A percentile compares a stretch with the other conserved stretches of the same genome.
These are phyloP conservation scores for Fomes fomentarius DNA, from an alignment of 1,284 basidiomycete species.

Conservation along the genomic window DNA sequence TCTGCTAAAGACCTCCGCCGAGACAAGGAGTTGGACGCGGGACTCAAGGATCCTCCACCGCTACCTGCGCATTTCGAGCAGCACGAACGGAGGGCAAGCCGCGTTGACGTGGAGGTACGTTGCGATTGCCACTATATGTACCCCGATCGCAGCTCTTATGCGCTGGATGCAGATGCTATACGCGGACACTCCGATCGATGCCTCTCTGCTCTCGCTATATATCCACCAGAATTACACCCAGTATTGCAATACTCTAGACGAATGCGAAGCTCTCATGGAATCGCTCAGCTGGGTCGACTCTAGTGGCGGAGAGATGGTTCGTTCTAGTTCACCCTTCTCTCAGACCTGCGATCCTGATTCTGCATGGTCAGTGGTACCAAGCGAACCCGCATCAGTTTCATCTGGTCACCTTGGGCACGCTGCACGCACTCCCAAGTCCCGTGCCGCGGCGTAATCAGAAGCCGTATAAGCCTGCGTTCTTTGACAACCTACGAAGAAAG, in stretches of 20 bases:
- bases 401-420: constrained; percentile 72
- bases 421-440: constrained; percentile 87
- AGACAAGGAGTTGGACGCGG: constrained; percentile 57
- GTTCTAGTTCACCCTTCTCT: too few species aligned
- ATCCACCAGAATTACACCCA: constrained; percentile 92
- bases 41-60: constrained; percentile 51
- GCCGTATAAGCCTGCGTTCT: constrained; percentile 77
- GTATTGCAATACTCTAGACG: constrained; percentile 80
- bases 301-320: constrained; percentile 68
- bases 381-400: constrained; percentile 88
- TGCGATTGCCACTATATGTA: background rate
- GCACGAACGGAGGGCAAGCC: constrained; percentile 71
- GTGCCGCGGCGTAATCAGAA: constrained; percentile 81
- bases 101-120: constrained; percentile 82
- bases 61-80: constrained; percentile 60
- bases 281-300: constrained; percentile 83
- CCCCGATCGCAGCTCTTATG: constrained; percentile 61
- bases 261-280: constrained; percentile 75
- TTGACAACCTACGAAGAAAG: constrained; percentile 57
- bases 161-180: constrained; percentile 78
- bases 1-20: constrained; percentile 58
- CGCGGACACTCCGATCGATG: constrained; percentile 89
- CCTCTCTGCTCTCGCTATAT: constrained; percentile 87
- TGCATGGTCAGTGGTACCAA: constrained; percentile 68
- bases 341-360: background rate